Evolutionary conservation across 805 yeast genomes (phyloP), one percentile per base, ranked within the genome.

Genomic region (Saturnispora zaruensis): DNA sequence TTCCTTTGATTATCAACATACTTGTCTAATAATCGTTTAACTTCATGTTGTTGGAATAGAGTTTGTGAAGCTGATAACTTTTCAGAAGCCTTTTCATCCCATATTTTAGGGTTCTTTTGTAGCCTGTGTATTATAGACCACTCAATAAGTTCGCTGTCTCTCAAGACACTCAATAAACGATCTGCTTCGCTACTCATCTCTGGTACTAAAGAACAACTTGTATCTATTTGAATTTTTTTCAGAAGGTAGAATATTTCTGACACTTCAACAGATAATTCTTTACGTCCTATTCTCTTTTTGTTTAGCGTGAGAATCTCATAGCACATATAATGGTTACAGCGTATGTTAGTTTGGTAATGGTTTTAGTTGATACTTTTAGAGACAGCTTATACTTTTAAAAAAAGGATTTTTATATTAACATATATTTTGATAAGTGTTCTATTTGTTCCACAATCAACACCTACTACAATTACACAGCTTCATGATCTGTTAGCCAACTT

Each of bases 141-240:
- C 58, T 90, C 95, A 3, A 91, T 74, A 2, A 78, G 66, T 54
- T 90, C 95, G 18, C 86, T 63, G 60, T 85, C 93, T 58, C 82
- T 88, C 6, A 78, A 51, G 1, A 66, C 50, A 3, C 56, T 49
- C 45, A 82, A 18, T 20, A 36, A 18, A 36, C 40, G 40, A 18
- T 36, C 40, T n/a, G 21, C 21, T 18, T 36, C 40, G 21, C 11
- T 18, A 20, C 25, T 36, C 40, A 36, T 36, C 3, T 18, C 8
- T 9, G 40, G 11, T 18, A 16, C 6, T 16, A 9, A 18, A 36
- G 21, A 16, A 18, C 4, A 18, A 18, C 14, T 20, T 20, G 3
- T 18, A 18, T 16, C 5, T 18, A 2, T 5, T n/a, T n/a, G n/a
- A 36, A 18, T 9, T 16, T 36, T 16, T 36, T 18, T 18, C 8